Evolutionary conservation across 352 stramenopile genomes (phyloP), one percentile per base, ranked within the genome.

Genomic region (Phytophthora quininea): DNA sequence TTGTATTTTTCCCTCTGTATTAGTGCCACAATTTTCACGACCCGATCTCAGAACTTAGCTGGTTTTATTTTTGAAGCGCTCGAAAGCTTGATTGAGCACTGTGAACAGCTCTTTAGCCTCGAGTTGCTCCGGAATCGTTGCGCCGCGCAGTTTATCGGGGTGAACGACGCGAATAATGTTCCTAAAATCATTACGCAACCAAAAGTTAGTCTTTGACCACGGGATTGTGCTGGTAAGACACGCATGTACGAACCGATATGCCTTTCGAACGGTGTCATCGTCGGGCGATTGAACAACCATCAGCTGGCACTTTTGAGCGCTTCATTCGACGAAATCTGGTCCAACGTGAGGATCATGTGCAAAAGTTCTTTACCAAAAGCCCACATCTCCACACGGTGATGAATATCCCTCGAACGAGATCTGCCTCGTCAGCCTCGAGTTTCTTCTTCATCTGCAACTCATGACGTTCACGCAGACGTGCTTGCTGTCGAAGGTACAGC

Each of bases 151-250:
- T 62, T 96, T 96, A 50, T 96, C 89, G 5, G 89, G 89, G 43
- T 96, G 89, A 14, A 96, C 92, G 9, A 96, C 77, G 4, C 89
- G 83, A 64, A 96, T 95, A 24, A 96, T 93, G 59, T 86, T 95
- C 38, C 85, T 95, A 42, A n/a, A 61, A 40, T 40, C 35, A 60
- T 52, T 3, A 51, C 8, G 11, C n/a, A 32, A 29, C 47, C 38
- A 33, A n/a, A 14, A 54, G 19, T 24, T 24, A 24, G 19, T 24
- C 19, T 24, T 24, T 24, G 19, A 24, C 19, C 19, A 24, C 19
- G 19, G 19, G 19, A 24, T 24, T 24, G 19, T 24, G 19, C 19
- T 24, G 19, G 19, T 10, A 69, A 42, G n/a, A 30, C 29, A 54
- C 10, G 57, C 3, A 35, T 35, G 33, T 30, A 77, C 68, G 19